These are phyloP conservation scores for Pseudomonodictys pantanalensis DNA, from an alignment of 495 filamentous ascomycete species.

Conservation along the genomic window DNA sequence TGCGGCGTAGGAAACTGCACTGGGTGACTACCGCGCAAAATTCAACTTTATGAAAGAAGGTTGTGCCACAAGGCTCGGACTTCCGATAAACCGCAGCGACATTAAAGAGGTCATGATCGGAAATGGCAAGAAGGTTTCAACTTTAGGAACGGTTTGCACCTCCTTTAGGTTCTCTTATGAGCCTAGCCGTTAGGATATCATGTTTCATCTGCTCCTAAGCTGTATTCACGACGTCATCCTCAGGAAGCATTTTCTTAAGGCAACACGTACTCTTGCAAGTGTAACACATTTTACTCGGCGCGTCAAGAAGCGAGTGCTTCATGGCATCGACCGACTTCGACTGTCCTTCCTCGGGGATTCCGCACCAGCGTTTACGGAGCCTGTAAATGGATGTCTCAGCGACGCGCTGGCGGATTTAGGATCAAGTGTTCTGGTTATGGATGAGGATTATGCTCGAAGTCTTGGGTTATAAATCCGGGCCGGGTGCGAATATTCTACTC, in stretches of 20 bases:
- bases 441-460: conserved; percentile 3
- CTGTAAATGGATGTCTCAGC: neutral
- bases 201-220: conserved; percentile 2
- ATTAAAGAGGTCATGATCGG: neutral
- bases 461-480: neutral
- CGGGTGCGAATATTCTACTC: neutral
- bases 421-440: neutral
- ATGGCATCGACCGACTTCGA: neutral
- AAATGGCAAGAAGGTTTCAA: conserved; percentile 4
- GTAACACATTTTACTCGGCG: neutral
- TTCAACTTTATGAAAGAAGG: conserved; percentile 9
- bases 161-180: conserved; percentile 1
- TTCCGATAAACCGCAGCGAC: neutral
- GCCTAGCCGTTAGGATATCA: neutral
- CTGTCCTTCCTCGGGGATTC: conserved; percentile 5
- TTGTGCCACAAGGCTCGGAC: neutral
- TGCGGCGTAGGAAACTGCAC: too few relatives aligned
- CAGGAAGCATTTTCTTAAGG: conserved; percentile 1
- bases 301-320: neutral
- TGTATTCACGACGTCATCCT: conserved; percentile 14
- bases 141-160: neutral
- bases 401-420: conserved; percentile 14
- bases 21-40: conserved; percentile 12
- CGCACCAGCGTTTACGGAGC: conserved; percentile 1
- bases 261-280: neutral